phyloP scores from a whole-genome alignment of 2,329 filamentous ascomycete species.

The Fusarium gaditjirri region DNA sequence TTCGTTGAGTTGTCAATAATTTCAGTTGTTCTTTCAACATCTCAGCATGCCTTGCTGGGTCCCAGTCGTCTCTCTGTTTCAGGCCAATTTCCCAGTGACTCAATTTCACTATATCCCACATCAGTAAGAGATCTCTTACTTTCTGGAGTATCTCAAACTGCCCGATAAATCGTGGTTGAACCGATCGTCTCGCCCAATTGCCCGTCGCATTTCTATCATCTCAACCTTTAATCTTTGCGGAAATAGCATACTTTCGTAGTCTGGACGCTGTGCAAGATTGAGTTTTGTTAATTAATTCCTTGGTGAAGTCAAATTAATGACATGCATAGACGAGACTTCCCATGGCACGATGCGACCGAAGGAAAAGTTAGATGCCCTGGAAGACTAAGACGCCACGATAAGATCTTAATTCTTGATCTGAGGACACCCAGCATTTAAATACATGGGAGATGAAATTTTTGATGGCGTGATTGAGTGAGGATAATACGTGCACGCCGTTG shows the following conservation, averaged over 20 bases:
- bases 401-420: background rate
- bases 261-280: background rate
- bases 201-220: background rate
- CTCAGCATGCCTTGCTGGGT: background rate
- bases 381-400: background rate
- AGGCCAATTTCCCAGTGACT: too few relatives aligned
- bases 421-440: background rate
- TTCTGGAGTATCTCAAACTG: too few relatives aligned
- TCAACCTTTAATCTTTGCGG: background rate
- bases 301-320: background rate
- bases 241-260: background rate
- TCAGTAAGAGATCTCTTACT: fast-evolving
- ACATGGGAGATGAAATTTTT: too few relatives aligned
- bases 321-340: background rate
- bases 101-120: fast-evolving
- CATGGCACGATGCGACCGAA: background rate
- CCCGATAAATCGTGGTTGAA: background rate
- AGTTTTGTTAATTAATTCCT: background rate
- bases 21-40: background rate
- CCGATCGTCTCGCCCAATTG: too few relatives aligned
- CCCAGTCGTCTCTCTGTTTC: too few relatives aligned
- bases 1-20: background rate
- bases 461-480: background rate
- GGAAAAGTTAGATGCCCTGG: background rate
- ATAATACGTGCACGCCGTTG: background rate